Evolutionary conservation across 805 yeast genomes (phyloP).

Genomic region (Sugiyamaella valdiviana): DNA sequence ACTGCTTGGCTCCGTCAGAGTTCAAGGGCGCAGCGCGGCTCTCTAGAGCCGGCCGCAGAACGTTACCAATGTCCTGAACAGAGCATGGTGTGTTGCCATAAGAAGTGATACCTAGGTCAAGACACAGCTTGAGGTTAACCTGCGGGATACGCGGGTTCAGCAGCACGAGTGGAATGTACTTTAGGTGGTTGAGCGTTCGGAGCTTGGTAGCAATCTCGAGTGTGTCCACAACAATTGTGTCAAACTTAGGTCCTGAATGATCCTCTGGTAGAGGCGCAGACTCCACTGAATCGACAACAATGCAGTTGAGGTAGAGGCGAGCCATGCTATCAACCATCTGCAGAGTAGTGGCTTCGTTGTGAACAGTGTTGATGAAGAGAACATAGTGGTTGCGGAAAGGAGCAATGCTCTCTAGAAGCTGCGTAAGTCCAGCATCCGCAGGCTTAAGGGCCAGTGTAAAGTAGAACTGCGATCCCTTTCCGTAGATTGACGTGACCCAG

Average conservation of each 20-base stretch:
- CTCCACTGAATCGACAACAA: slow-evolving; percentile 48
- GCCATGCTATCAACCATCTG: slow-evolving; percentile 46
- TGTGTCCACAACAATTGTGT: slow-evolving; percentile 76
- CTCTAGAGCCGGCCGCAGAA: slow-evolving; percentile 78
- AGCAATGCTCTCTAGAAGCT: slow-evolving; percentile 60
- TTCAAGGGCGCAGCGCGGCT: slow-evolving; percentile 74
- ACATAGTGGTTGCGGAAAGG: slow-evolving; percentile 70
- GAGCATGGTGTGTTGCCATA: slow-evolving; percentile 88
- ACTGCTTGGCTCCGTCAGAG: slow-evolving; percentile 70
- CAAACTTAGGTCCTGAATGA: slow-evolving; percentile 46
- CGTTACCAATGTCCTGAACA: slow-evolving; percentile 72
- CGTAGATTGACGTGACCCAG: slow-evolving; percentile 80
- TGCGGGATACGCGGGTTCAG: slow-evolving; percentile 70
- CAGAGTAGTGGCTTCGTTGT: slow-evolving; percentile 44
- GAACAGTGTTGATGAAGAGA: slow-evolving; percentile 62
- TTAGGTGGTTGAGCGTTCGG: slow-evolving; percentile 66
- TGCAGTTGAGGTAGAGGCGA: slow-evolving; percentile 56
- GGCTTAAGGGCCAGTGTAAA: slow-evolving; percentile 77
- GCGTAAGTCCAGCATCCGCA: slow-evolving; percentile 52
- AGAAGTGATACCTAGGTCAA: slow-evolving; percentile 80
- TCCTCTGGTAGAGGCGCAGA: slow-evolving; percentile 46
- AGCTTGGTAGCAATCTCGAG: slow-evolving; percentile 66
- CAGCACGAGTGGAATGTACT: slow-evolving; percentile 77
- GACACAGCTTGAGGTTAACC: slow-evolving; percentile 71
- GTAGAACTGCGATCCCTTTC: slow-evolving; percentile 75